Base-by-base conservation (phyloP, 164 flowering plant genomes). In the Echeveria elegans region DNA sequence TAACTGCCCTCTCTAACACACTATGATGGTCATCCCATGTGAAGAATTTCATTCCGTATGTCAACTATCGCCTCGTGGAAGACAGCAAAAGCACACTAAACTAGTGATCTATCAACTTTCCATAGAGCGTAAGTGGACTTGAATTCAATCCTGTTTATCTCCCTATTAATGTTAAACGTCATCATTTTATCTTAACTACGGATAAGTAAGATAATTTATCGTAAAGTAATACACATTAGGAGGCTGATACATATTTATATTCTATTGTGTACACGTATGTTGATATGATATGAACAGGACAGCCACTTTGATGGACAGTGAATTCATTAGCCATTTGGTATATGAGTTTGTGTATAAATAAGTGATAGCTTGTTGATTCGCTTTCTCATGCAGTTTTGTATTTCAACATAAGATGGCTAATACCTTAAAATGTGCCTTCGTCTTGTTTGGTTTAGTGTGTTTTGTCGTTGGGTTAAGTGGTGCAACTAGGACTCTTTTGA, bases 31-130 rank as follows among this genome's bases (percentile, higher is more conserved):
- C 41, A 38, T 38, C 41, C 41, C 41, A 38, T 38, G 41, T 38
- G 41, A 38, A 14, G 41, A n/a, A n/a, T 18, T n/a, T 50, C 56
- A 50, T n/a, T 6, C 56, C 56, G n/a, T n/a, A 50, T 50, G 56
- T n/a, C 56, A n/a, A 21, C 56, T n/a, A 1, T 19, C 6, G 52
- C 41, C 21, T 50, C n/a, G 24, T 50, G 56, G 56, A 50, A n/a
- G 56, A 50, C 56, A 50, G 56, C 56, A 50, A 4, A 50, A 21
- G 56, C 56, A 50, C 56, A 50, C 56, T 50, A 50, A 19, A 21
- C 24, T 21, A 21, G 7, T 50, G 26, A n/a, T n/a, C 19, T 50
- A n/a, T 18, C 56, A 50, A 50, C 24, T n/a, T n/a, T 24, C n/a
- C 0, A 7, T 50, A n/a, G n/a, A n/a, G 24, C 9, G 41, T 38